Evolutionary conservation across 768 basidiomycete genomes (phyloP), one percentile per base, ranked within the genome.

Genomic region (Leucocoprinus leucothites): DNA sequence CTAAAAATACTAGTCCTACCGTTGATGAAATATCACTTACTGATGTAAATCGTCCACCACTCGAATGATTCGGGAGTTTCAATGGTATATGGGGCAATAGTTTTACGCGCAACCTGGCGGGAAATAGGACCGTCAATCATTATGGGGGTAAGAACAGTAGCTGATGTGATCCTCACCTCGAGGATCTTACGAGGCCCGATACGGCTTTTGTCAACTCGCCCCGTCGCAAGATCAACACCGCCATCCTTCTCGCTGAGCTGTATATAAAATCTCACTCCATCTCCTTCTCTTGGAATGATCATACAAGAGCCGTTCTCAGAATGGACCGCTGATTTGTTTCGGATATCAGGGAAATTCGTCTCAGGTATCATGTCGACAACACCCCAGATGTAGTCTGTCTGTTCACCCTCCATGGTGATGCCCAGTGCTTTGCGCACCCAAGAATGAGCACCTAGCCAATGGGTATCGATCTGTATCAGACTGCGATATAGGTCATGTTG

Each of bases 281-380:
- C 85, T 1, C 71, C 80, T 63, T 88, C 85, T 31, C 89, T 78
- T 0, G 89, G 89, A 48, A 92, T 88, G 43, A 88, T 64, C 82
- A 91, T 85, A 55, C 85, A 82, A 0, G 85, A 82, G 1, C 87
- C 85, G 47, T 80, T 76, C 35, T 76, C 74, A 0, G 88, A 89
- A 65, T 91, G 88, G n/a, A 91, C 80, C 0, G 72, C 82, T 47
- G 73, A 73, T 59, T 74, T 77, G 53, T 83, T 84, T 16, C 89
- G 82, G 57, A 88, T 84, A 64, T 91, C 88, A 0, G 90, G 90
- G 57, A 91, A 89, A 63, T 90, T 73, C 1, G 88, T 89, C n/a
- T 84, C 77, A 0, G 85, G 85, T 22, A 81, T 62, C 48, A 82
- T 72, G 67, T 91, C 91, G 18, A 91, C 69, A 2, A 93, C 91